Conservation (phyloP, 2,329 filamentous ascomycete genomes). For the Aspergillus versicolor region DNA sequence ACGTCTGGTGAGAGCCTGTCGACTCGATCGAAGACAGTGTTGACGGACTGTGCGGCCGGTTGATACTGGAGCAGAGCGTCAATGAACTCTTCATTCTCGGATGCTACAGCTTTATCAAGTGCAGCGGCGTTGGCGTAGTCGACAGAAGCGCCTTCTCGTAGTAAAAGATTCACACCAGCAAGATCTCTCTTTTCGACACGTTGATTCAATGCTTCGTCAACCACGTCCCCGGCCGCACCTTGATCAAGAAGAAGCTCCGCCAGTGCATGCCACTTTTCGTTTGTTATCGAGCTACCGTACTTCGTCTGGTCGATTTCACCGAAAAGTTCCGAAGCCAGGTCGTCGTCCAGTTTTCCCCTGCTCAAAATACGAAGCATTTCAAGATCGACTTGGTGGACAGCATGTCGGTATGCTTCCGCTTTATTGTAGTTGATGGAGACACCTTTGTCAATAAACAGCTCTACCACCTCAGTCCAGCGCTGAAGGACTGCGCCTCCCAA, state of each 20-base stretch:
- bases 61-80: slow-evolving; percentile 1
- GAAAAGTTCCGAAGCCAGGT: slow-evolving; percentile 5
- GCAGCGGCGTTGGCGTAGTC: slow-evolving; percentile 5
- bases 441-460: slow-evolving; percentile 9
- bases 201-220: slow-evolving; percentile 4
- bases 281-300: neutral
- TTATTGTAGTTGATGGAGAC: slow-evolving; percentile 6
- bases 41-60: slow-evolving; percentile 1
- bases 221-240: neutral
- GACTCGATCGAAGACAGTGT: slow-evolving; percentile 1
- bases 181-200: slow-evolving; percentile 3
- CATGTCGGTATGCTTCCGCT: slow-evolving; percentile 5
- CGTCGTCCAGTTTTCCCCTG: neutral
- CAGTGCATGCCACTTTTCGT: slow-evolving; percentile 2
- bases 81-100: slow-evolving; percentile 5
- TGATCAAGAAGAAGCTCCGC: slow-evolving; percentile 3
- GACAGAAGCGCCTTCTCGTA: slow-evolving; percentile 4
- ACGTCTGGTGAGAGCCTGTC: neutral
- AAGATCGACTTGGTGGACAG: slow-evolving; percentile 4
- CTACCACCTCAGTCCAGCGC: slow-evolving; percentile 1
- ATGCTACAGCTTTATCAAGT: slow-evolving; percentile 1
- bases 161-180: neutral
- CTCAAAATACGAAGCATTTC: slow-evolving; percentile 1
- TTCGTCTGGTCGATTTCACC: slow-evolving; percentile 1
- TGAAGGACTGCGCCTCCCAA: slow-evolving; percentile 1